Percentiles rank a stretch among this genome's conserved stretches.
These are phyloP conservation scores for Geotrichum fermentans DNA, from an alignment of 1,139 yeast genomes.

Conservation along the genomic window DNA sequence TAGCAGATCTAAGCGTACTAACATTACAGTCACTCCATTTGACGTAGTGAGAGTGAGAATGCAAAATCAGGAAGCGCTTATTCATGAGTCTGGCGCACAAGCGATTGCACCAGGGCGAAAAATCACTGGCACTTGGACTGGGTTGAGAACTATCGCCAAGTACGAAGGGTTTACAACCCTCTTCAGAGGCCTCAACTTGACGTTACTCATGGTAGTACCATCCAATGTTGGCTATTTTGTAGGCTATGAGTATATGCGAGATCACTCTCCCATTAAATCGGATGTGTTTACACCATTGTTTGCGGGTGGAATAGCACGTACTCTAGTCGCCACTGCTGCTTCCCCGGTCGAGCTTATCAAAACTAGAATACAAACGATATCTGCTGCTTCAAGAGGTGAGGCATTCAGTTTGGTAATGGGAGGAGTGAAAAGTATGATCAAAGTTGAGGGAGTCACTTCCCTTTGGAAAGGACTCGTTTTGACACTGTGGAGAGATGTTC, in stretches of 20 bases:
- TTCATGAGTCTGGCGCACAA: no score
- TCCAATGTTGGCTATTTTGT: slow-evolving; percentile 90
- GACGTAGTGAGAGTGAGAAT: slow-evolving; percentile 88
- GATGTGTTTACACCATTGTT: slow-evolving; percentile 63
- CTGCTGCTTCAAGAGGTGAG: slow-evolving; percentile 24
- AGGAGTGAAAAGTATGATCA: slow-evolving; percentile 55
- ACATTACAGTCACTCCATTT: slow-evolving; percentile 65
- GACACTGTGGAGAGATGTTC: slow-evolving; percentile 95
- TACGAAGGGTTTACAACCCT: slow-evolving; percentile 72
- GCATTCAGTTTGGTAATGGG: slow-evolving; percentile 42
- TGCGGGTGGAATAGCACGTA: slow-evolving; percentile 81
- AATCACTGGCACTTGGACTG: slow-evolving; percentile 61
- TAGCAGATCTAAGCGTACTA: background rate
- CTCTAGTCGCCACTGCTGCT: slow-evolving; percentile 74
- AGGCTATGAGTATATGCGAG: slow-evolving; percentile 83
- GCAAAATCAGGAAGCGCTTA: slow-evolving; percentile 66
- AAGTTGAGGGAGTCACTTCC: slow-evolving; percentile 52
- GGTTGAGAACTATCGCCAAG: slow-evolving; percentile 57
- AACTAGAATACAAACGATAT: slow-evolving; percentile 80
- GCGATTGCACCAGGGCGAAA: no score
- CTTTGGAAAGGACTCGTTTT: slow-evolving; percentile 79
- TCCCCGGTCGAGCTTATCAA: slow-evolving; percentile 84
- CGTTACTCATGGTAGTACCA: slow-evolving; percentile 87
- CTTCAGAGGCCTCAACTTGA: slow-evolving; percentile 85
- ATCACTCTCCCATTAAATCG: slow-evolving; percentile 57